Base-by-base conservation (phyloP, 768 basidiomycete species). In the Phallus indusiatus region DNA sequence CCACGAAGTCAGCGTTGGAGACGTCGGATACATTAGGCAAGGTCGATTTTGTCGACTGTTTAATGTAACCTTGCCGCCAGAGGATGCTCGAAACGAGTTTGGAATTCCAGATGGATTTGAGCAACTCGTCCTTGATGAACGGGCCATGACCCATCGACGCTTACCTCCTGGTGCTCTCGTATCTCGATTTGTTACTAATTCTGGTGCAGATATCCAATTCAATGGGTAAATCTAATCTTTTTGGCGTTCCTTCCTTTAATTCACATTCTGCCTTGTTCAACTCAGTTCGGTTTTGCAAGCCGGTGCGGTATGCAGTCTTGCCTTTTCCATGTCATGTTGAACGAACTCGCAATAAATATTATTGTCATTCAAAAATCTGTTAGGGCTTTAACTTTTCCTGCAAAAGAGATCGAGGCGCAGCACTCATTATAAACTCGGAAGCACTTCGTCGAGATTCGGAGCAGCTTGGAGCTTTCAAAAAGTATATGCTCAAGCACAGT, bases 401-500 rank as follows among this genome's bases (percentile, higher is more conserved):
- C 33, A 35, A 34, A 22, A 59, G 52, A 22, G 49, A 59, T 53
- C 57, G 57, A 59, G 57, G 57, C 14, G 57, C 57, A 1, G 28
- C 52, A 35, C 57, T 59, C 28, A 59, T 59, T 35, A 59, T 59
- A 28, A 59, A 59, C 33, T 59, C 57, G 17, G 57, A 59, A 35
- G 57, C 33, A 10, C 48, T 35, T 22, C 57, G 57, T 22, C 50
- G 52, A 17, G 57, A 59, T 18, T 18, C 57, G 17, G 48, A 35
- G 28, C 57, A 53, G 35, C 22, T 2, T 1, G 50, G 57, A 3
- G 48, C 50, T 18, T 53, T 59, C 33, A 59, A 59, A 42, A 53
- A 37, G 36, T 59, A 59, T 22, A 36, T 53, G 50, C 48, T 59
- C n/a, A 59, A 50, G 52, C 49, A 59, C 36, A 24, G 50, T 34